Evolutionary conservation across 306 rosid genomes (phyloP).

Genomic region (Castanopsis chinensis): DNA sequence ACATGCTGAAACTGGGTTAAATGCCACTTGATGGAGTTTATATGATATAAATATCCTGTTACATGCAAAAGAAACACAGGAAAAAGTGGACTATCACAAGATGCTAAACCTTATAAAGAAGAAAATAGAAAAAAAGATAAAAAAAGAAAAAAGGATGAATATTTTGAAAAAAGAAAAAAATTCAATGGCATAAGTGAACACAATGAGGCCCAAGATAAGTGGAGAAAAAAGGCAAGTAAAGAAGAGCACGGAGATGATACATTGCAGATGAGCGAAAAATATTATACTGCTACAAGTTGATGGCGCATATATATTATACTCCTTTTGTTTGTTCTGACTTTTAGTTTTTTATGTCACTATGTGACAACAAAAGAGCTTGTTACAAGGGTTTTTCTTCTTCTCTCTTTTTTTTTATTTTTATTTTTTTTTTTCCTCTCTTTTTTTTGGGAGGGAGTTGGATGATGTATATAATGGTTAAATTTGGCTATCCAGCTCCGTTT

Average conservation of each 20-base stretch:
- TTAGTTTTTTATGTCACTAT: not conserved
- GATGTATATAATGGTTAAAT: not conserved
- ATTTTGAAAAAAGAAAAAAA: conserved; percentile 3
- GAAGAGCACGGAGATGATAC: conserved; percentile 7
- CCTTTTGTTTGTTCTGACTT: not conserved
- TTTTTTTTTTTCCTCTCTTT: too few relatives aligned
- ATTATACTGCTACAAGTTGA: not conserved
- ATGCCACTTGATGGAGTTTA: conserved; percentile 17
- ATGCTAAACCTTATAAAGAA: conserved; percentile 17
- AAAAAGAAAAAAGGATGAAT: not conserved
- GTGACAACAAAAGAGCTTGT: not conserved
- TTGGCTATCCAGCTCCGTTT: not conserved
- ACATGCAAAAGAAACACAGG: conserved; percentile 23
- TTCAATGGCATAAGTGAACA: conserved; percentile 16
- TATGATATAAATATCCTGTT: conserved; percentile 24
- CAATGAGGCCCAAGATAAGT: conserved; percentile 1
- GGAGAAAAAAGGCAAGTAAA: conserved; percentile 12
- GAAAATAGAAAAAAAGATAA: not conserved
- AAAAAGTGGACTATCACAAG: conserved; percentile 6
- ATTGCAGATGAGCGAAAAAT: not conserved
- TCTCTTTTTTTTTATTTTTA: too few relatives aligned
- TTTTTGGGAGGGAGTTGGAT: not conserved
- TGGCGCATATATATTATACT: not conserved
- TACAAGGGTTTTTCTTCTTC: not conserved
- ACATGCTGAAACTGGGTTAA: conserved; percentile 11